Conservation (phyloP, 2,329 filamentous ascomycete genomes). For the Metarhizium anisopliae region DNA sequence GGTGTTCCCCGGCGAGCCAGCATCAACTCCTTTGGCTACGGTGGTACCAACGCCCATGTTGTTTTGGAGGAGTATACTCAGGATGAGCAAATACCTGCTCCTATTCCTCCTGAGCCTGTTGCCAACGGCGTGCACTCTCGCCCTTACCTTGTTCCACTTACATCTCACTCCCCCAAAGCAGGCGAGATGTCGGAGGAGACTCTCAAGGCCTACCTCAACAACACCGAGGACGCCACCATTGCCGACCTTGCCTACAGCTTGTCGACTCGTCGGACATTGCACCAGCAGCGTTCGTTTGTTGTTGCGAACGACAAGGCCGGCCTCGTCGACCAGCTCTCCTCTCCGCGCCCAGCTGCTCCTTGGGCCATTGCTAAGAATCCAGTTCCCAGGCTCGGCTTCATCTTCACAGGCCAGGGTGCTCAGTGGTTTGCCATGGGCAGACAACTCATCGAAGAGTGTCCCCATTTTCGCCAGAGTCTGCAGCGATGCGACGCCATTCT, state of each 20-base stretch:
- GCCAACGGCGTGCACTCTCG: slow-evolving; percentile 28
- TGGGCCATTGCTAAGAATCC: slow-evolving; percentile 6
- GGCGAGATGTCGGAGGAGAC: slow-evolving; percentile 13
- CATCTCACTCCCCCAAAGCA: slow-evolving; percentile 14
- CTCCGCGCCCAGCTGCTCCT: slow-evolving; percentile 20
- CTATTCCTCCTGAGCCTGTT: background rate
- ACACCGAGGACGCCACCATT: slow-evolving; percentile 7
- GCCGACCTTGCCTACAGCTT: slow-evolving; percentile 14
- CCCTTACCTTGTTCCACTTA: slow-evolving; percentile 20
- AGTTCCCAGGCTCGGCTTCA: slow-evolving; percentile 19
- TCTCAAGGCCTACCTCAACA: slow-evolving; percentile 10
- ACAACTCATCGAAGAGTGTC: slow-evolving; percentile 24
- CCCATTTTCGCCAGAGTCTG: slow-evolving; percentile 19
- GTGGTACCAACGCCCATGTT: slow-evolving; percentile 27
- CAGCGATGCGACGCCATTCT: slow-evolving; percentile 11
- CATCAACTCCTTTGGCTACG: slow-evolving; percentile 28
- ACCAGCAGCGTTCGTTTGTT: slow-evolving; percentile 15
- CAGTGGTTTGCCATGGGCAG: slow-evolving; percentile 29
- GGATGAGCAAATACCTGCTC: background rate
- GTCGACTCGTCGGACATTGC: slow-evolving; percentile 12
- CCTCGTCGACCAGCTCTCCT: slow-evolving; percentile 10
- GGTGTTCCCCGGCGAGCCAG: slow-evolving; percentile 7
- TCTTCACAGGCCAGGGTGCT: slow-evolving; percentile 32
- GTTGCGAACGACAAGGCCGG: slow-evolving; percentile 10
- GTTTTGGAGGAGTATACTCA: slow-evolving; percentile 13